phyloP scores from a whole-genome alignment of 441 rosid genomes.

The Erysimum pusillum region DNA sequence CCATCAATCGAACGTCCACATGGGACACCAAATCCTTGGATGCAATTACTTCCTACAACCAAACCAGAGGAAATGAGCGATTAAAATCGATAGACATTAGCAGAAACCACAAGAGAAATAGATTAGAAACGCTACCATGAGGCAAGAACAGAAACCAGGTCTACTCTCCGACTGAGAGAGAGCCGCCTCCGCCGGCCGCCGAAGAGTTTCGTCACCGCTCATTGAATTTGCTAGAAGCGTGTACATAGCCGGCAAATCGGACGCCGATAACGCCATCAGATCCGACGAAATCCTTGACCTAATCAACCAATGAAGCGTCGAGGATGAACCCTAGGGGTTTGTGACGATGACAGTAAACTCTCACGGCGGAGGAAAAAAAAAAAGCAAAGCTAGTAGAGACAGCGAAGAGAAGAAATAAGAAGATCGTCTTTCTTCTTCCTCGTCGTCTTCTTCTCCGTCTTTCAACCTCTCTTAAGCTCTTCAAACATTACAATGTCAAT shows the following conservation, averaged over 20 bases:
- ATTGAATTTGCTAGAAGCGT: slow-evolving; percentile 83
- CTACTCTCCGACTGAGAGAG: slow-evolving; percentile 87
- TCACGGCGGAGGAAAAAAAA: slow-evolving; percentile 30
- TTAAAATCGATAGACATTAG: slow-evolving; percentile 27
- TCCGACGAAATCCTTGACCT: slow-evolving; percentile 41
- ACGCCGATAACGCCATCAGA: slow-evolving; percentile 89
- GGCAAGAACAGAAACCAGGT: slow-evolving; percentile 96
- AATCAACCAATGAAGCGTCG: slow-evolving; percentile 23
- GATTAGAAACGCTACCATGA: slow-evolving; percentile 67
- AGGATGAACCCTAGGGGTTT: slow-evolving; percentile 40
- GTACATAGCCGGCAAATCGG: slow-evolving; percentile 91
- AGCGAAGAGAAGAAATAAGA: slow-evolving; percentile 15
- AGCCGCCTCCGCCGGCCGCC: slow-evolving; percentile 93
- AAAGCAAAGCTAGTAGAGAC: slow-evolving; percentile 20
- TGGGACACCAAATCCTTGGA: slow-evolving; percentile 92
- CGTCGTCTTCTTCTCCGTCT: slow-evolving; percentile 2
- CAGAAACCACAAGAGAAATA: slow-evolving; percentile 46
- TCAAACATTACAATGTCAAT: slow-evolving; percentile 7
- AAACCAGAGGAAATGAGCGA: slow-evolving; percentile 27
- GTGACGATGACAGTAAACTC: slow-evolving; percentile 32
- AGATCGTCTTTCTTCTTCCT: slow-evolving; percentile 28
- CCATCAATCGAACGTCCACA: slow-evolving; percentile 88
- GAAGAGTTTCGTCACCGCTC: slow-evolving; percentile 84
- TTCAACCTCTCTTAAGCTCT: slow-evolving; percentile 27
- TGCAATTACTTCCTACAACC: slow-evolving; percentile 88